These are phyloP conservation scores for Leucosporidium scottii DNA, from an alignment of 768 basidiomycete species.

Conservation along the genomic window DNA sequence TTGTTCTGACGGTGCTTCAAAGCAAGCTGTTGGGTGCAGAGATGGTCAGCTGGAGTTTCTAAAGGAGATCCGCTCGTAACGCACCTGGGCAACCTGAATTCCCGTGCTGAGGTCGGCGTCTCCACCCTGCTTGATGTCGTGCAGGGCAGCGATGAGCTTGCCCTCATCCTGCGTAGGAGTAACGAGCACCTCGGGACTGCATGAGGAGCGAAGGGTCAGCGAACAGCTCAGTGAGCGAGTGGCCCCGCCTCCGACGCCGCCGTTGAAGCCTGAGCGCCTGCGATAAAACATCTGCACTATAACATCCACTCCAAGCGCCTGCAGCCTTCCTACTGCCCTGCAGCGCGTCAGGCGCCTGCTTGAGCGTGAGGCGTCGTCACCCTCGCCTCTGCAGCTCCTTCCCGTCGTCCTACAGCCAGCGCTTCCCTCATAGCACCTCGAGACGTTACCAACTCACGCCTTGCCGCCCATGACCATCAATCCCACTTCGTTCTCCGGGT, in stretches of 20 bases:
- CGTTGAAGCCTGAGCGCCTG: not conserved
- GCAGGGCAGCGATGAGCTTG: conserved; percentile 74
- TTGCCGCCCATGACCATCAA: conserved; percentile 98
- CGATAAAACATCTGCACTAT: too few species aligned
- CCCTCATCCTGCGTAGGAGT: conserved; percentile 94
- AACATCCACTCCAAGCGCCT: not conserved
- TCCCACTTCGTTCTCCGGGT: conserved; percentile 95
- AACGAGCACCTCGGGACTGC: conserved; percentile 87
- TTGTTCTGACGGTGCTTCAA: conserved; percentile 98
- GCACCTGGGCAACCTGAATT: conserved; percentile 74
- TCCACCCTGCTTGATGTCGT: conserved; percentile 71
- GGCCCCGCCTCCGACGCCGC: not conserved
- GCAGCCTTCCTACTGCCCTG: not conserved
- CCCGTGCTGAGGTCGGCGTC: conserved; percentile 79
- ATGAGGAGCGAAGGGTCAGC: not conserved
- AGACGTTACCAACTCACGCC: conserved; percentile 52
- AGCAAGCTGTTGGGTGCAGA: conserved; percentile 52
- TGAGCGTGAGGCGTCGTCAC: not conserved
- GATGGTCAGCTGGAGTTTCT: not conserved
- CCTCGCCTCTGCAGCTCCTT: not conserved
- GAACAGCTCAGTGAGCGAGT: not conserved
- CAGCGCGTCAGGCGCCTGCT: not conserved
- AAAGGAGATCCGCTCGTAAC: not conserved
- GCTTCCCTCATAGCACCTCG: not conserved
- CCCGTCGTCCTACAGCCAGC: not conserved